A percentile compares a stretch with the other conserved stretches of the same genome.
These are phyloP conservation scores for Metschnikowia arizonensis DNA, from an alignment of 805 yeast genomes.

Conservation along the genomic window DNA sequence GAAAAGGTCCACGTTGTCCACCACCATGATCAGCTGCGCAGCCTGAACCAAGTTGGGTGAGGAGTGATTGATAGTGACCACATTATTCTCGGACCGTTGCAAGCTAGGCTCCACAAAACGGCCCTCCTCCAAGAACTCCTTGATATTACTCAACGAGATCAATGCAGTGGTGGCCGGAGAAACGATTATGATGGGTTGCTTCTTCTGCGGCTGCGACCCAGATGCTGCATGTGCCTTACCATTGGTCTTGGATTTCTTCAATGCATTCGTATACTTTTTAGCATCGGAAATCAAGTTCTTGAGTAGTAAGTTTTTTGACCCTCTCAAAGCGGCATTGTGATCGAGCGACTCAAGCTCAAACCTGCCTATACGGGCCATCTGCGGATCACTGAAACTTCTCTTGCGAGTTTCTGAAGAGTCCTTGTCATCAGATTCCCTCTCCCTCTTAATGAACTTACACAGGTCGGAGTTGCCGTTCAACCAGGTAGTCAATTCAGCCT, in stretches of 20 bases:
- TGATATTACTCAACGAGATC: constrained; percentile 37
- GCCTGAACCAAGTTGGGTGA: constrained; percentile 51
- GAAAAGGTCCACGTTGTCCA: constrained; percentile 76
- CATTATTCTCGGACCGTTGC: constrained; percentile 30
- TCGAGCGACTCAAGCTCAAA: constrained; percentile 52
- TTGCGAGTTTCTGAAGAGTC: constrained; percentile 10
- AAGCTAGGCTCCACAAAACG: constrained; percentile 52
- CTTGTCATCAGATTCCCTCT: constrained; percentile 14
- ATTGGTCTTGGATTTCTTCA: constrained; percentile 31
- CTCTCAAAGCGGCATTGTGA: constrained; percentile 61
- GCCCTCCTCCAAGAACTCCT: constrained; percentile 62
- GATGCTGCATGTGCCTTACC: constrained; percentile 7
- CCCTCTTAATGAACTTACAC: constrained; percentile 49
- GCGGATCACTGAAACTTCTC: constrained; percentile 39
- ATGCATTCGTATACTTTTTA: constrained; percentile 49
- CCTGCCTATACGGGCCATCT: constrained; percentile 41
- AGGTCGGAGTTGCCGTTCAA: constrained; percentile 62
- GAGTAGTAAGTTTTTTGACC: constrained; percentile 63
- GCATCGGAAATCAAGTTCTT: constrained; percentile 68
- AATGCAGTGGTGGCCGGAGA: constrained; percentile 44
- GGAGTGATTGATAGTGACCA: constrained; percentile 51
- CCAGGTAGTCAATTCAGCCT: constrained; percentile 82
- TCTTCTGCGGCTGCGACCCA: constrained; percentile 20
- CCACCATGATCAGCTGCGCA: constrained; percentile 67
- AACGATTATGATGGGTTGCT: constrained; percentile 42